Percentiles rank a stretch among this genome's conserved stretches.
Evolutionary conservation across 495 filamentous ascomycete genomes (phyloP).

Genomic region (Rusavskia elegans): DNA sequence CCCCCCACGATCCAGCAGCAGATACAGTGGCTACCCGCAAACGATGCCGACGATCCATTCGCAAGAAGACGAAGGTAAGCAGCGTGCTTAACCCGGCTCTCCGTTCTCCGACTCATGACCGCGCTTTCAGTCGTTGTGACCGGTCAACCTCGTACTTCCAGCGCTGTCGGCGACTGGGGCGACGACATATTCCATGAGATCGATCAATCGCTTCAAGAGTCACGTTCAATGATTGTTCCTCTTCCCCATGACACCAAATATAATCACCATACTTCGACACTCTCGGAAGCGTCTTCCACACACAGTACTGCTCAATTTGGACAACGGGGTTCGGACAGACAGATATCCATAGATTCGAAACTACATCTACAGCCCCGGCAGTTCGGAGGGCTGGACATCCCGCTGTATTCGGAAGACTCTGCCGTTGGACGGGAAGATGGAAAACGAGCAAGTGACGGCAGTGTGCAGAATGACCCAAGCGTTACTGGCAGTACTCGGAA

Average conservation of each 20-base stretch:
- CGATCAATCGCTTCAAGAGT: neutral
- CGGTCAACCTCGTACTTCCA: neutral
- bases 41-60: neutral
- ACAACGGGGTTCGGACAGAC: neutral
- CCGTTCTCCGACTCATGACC: neutral
- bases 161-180: neutral
- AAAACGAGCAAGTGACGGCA: neutral
- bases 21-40: neutral
- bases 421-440: neutral
- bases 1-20: neutral
- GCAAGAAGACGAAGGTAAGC: conserved; percentile 1
- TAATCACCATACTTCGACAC: neutral
- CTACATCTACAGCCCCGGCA: neutral
- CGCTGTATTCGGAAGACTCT: neutral
- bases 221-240: neutral
- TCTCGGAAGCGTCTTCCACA: neutral
- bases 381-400: neutral
- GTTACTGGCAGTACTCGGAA: neutral
- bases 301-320: neutral
- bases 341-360: neutral
- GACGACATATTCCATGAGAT: neutral
- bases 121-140: neutral
- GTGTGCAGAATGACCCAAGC: neutral
- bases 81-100: neutral
- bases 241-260: neutral